Conservation (phyloP, 495 filamentous ascomycete species). For the Neurospora africana region DNA sequence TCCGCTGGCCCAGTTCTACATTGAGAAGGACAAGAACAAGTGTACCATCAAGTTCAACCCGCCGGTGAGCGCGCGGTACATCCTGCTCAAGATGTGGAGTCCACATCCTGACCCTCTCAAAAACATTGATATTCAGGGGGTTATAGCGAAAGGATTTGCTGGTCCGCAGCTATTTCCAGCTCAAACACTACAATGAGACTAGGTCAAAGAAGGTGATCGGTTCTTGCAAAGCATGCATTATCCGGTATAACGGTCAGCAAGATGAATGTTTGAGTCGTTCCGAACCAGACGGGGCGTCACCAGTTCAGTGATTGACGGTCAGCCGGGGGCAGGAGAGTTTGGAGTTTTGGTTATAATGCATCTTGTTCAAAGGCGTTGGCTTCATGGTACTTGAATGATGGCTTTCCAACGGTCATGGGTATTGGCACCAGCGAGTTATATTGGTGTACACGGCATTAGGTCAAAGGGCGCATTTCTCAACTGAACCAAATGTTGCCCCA, state of each 20-base stretch:
- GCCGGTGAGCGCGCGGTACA: conserved; percentile 68
- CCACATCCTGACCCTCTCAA: conserved; percentile 42
- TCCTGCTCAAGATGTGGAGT: conserved; percentile 81
- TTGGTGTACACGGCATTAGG: not conserved
- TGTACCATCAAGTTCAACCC: conserved; percentile 85
- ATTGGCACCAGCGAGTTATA: not conserved
- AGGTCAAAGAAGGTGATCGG: not conserved
- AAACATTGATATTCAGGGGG: conserved; percentile 81
- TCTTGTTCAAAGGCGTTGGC: not conserved
- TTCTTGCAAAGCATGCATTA: not conserved
- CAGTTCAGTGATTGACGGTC: not conserved
- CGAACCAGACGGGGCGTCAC: not conserved
- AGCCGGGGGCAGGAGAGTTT: not conserved
- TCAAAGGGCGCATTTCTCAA: not conserved
- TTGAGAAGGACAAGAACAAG: conserved; percentile 67
- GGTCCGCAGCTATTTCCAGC: conserved; percentile 65
- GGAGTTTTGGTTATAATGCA: not conserved
- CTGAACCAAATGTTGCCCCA: not conserved
- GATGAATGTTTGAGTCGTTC: not conserved
- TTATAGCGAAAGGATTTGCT: conserved; percentile 69
- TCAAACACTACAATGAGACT: not conserved
- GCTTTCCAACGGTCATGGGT: not conserved
- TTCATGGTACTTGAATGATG: not conserved
- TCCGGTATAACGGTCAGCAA: not conserved
- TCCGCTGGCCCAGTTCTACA: conserved; percentile 70